Evolutionary conservation across 768 basidiomycete species (phyloP).

Genomic region (Podaxis pistillaris): DNA sequence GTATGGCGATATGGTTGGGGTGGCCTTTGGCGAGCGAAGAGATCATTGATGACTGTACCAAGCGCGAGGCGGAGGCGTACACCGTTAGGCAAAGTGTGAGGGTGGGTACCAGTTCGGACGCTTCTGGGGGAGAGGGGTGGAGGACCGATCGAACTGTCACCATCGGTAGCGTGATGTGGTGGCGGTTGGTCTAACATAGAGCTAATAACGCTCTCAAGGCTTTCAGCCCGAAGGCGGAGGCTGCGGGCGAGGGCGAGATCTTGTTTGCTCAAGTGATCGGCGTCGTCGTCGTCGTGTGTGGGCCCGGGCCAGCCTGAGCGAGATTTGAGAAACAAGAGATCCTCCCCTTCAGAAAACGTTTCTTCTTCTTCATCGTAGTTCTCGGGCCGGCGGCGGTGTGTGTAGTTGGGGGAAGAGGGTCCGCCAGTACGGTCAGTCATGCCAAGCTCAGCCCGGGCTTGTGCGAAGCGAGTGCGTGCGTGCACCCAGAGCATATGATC

Average conservation of each 20-base stretch:
- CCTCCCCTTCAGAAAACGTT: constrained; percentile 62
- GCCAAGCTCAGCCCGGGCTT: constrained; percentile 81
- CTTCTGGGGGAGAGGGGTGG: constrained; percentile 51
- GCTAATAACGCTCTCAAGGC: constrained; percentile 78
- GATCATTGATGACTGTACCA: constrained; percentile 75
- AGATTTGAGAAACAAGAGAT: constrained; percentile 47
- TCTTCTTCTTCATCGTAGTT: constrained; percentile 78
- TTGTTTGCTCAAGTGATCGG: constrained; percentile 52
- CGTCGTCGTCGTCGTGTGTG: constrained; percentile 56
- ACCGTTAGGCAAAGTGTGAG: constrained; percentile 74
- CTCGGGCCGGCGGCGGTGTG: constrained; percentile 68
- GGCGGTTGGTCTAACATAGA: constrained; percentile 83
- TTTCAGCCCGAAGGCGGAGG: constrained; percentile 73
- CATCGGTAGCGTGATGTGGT: constrained; percentile 53
- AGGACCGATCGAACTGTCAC: constrained; percentile 46
- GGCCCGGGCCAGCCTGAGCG: constrained; percentile 44
- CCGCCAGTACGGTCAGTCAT: constrained; percentile 84
- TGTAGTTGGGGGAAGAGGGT: constrained; percentile 54
- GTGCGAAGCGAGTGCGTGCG: constrained; percentile 58
- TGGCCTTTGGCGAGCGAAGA: constrained; percentile 75
- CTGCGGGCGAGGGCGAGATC: constrained; percentile 61
- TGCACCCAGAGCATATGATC: constrained; percentile 90
- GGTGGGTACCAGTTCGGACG: constrained; percentile 33
- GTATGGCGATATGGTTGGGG: constrained; percentile 42
- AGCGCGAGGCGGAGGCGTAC: constrained; percentile 76